A percentile compares a stretch with the other conserved stretches of the same genome.
Evolutionary conservation across 176 grass and related monocot species (phyloP).

Genomic region (Phoenix dactylifera): DNA sequence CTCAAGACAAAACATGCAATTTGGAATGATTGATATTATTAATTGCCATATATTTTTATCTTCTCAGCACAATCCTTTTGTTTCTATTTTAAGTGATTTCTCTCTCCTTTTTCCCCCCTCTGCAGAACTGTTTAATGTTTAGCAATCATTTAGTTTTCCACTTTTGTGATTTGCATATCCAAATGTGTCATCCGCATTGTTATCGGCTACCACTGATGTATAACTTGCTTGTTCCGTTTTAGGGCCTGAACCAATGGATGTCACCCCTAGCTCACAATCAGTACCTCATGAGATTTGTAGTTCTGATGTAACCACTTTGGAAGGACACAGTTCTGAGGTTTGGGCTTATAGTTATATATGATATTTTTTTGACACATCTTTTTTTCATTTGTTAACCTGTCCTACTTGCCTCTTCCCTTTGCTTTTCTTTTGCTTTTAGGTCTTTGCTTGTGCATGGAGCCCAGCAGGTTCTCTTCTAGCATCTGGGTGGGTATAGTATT

Average conservation of each 20-base stretch:
- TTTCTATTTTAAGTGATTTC: too few relatives aligned
- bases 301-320: constrained; percentile 79
- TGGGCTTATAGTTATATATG: constrained; percentile 2
- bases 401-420: constrained; percentile 9
- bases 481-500: constrained; percentile 52
- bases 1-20: too few relatives aligned
- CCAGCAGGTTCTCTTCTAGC: constrained; percentile 93
- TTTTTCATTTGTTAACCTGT: constrained; percentile 4
- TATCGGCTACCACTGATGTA: neutral
- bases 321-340: constrained; percentile 96
- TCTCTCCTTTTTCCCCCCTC: too few relatives aligned
- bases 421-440: constrained; percentile 44
- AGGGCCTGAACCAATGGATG: constrained; percentile 70
- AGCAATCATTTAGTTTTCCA: too few relatives aligned
- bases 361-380: constrained; percentile 5
- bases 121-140: too few relatives aligned
- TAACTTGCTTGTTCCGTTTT: constrained; percentile 10
- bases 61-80: too few relatives aligned
- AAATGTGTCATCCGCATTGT: neutral
- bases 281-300: constrained; percentile 60
- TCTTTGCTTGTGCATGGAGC: constrained; percentile 98
- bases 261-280: constrained; percentile 21
- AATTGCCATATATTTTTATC: too few relatives aligned
- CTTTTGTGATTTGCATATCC: too few relatives aligned
- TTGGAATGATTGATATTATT: too few relatives aligned